These are phyloP conservation scores for Pneumocystis wakefieldiae DNA, from an alignment of 1,139 yeast species.

Conservation along the genomic window DNA sequence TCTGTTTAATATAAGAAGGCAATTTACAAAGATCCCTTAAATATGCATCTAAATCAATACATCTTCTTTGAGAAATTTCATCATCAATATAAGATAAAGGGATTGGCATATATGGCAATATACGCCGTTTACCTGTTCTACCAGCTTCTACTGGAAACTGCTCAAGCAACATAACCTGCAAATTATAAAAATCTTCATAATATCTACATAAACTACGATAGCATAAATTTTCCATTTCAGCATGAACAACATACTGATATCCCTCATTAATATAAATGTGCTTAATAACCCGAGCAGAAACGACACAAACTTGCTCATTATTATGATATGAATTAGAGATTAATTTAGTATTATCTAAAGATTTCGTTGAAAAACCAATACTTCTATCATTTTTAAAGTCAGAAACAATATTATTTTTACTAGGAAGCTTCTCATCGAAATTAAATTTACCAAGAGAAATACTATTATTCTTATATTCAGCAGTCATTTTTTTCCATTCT, in stretches of 20 bases:
- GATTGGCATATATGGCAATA: conserved; percentile 90
- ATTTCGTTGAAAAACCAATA: not conserved
- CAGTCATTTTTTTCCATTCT: conserved; percentile 86
- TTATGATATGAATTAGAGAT: conserved; percentile 41
- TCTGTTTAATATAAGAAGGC: conserved; percentile 63
- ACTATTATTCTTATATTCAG: conserved; percentile 82
- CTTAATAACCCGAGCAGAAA: conserved; percentile 63
- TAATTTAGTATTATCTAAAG: not conserved
- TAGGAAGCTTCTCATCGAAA: conserved; percentile 15
- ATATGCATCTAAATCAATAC: conserved; percentile 73
- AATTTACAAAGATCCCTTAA: conserved; percentile 57
- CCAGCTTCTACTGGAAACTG: conserved; percentile 90
- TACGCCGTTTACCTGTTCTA: conserved; percentile 58
- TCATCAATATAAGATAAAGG: conserved; percentile 89
- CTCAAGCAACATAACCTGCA: conserved; percentile 72
- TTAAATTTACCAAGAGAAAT: conserved; percentile 52
- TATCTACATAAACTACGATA: conserved; percentile 64
- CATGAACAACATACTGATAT: conserved; percentile 73
- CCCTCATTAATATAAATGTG: conserved; percentile 74
- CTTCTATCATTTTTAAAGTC: conserved; percentile 4
- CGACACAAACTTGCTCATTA: conserved; percentile 62
- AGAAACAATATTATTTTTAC: conserved; percentile 10
- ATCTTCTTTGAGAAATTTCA: conserved; percentile 66
- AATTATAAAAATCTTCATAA: conserved; percentile 91
- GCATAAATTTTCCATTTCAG: conserved; percentile 54